These are phyloP conservation scores for Phytophthora chlamydospora DNA, from an alignment of 352 stramenopile genomes.

Conservation along the genomic window DNA sequence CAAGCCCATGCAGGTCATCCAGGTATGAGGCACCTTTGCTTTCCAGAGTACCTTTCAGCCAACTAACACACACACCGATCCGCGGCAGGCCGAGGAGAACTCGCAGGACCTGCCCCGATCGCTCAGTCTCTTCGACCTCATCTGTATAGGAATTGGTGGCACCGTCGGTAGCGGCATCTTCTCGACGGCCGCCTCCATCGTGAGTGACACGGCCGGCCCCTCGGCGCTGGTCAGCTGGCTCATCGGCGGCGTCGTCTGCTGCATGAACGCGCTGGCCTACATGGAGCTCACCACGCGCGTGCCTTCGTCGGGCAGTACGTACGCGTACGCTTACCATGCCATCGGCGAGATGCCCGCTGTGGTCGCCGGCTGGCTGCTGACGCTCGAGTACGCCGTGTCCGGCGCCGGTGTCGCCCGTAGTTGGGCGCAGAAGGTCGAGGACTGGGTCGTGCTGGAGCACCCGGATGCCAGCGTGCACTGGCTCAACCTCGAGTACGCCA, in stretches of 20 bases:
- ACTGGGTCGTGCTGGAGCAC: constrained; percentile 44
- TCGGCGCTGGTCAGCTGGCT: constrained; percentile 75
- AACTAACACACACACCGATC: too few species aligned
- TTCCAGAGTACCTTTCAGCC: too few species aligned
- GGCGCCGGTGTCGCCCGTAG: constrained; percentile 85
- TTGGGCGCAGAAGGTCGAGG: constrained; percentile 89
- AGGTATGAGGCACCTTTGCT: constrained; percentile 2
- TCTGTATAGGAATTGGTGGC: constrained; percentile 84
- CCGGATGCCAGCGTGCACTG: constrained; percentile 34
- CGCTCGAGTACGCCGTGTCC: constrained; percentile 88
- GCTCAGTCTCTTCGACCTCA: constrained; percentile 77
- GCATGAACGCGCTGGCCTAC: constrained; percentile 76
- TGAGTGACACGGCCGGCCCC: constrained; percentile 75
- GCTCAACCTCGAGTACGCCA: constrained; percentile 57
- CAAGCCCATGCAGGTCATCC: constrained; percentile 59
- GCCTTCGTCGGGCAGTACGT: constrained; percentile 83
- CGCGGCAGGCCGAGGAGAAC: constrained; percentile 40
- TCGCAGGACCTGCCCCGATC: constrained; percentile 46
- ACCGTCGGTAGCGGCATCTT: constrained; percentile 61
- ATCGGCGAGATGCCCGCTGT: constrained; percentile 90
- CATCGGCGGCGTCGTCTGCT: constrained; percentile 76
- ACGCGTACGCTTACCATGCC: constrained; percentile 88
- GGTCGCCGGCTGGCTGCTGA: constrained; percentile 76
- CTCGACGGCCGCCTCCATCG: constrained; percentile 61
- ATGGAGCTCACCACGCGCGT: constrained; percentile 83